Evolutionary conservation across 1,284 basidiomycete species (phyloP).

Genomic region (Boletus sp.): DNA sequence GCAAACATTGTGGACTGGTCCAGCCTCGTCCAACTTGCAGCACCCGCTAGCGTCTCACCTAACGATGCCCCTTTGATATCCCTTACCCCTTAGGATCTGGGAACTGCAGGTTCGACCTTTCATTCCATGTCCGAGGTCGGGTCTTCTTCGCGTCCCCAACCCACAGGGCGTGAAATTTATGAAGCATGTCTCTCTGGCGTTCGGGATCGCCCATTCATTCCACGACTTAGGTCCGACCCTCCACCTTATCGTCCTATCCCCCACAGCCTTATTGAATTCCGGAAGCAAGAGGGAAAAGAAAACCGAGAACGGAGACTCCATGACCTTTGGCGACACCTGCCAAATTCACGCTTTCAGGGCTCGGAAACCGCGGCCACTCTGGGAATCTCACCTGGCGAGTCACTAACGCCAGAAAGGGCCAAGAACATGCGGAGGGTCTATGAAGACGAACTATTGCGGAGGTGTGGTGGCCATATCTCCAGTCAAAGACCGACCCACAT

Average conservation of each 20-base stretch:
- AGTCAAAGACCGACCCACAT: slow-evolving; percentile 48
- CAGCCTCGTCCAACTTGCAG: slow-evolving; percentile 18
- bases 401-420: slow-evolving; percentile 64
- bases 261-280: slow-evolving; percentile 57
- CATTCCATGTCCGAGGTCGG: slow-evolving; percentile 25
- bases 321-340: slow-evolving; percentile 59
- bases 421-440: slow-evolving; percentile 68
- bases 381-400: slow-evolving; percentile 22
- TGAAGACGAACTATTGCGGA: slow-evolving; percentile 70
- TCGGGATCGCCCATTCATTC: slow-evolving; percentile 52
- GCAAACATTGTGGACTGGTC: slow-evolving; percentile 27
- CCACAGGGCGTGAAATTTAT: slow-evolving; percentile 45
- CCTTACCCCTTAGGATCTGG: slow-evolving; percentile 10
- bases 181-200: slow-evolving; percentile 50
- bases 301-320: slow-evolving; percentile 55
- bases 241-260: slow-evolving; percentile 39
- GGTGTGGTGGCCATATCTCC: slow-evolving; percentile 51
- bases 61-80: slow-evolving; percentile 31
- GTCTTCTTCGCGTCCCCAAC: slow-evolving; percentile 21
- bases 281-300: slow-evolving; percentile 57
- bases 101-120: slow-evolving; percentile 22
- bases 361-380: slow-evolving; percentile 27
- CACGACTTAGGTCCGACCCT: slow-evolving; percentile 54
- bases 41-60: slow-evolving; percentile 6
- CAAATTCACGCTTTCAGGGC: slow-evolving; percentile 31